Evolutionary conservation across 179 eudicot species (phyloP).

Genomic region (Monotropa hypopitys): DNA sequence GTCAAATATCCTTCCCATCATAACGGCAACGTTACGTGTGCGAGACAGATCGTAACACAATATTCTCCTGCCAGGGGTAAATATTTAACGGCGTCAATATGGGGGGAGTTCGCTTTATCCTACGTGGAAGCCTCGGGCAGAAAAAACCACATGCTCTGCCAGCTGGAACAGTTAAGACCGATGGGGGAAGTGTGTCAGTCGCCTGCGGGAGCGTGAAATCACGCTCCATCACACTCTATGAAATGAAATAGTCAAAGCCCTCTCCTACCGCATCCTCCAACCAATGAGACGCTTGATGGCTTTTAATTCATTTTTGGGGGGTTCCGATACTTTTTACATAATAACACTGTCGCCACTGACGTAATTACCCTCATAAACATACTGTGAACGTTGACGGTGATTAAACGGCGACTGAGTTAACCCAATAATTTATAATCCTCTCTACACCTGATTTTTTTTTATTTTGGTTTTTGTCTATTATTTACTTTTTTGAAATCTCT

Average conservation of each 20-base stretch:
- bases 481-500: too few relatives aligned
- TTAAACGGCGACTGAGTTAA: too few relatives aligned
- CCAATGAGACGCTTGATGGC: neutral
- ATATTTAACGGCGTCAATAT: neutral
- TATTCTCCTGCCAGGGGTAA: too few relatives aligned
- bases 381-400: too few relatives aligned
- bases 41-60: neutral
- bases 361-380: too few relatives aligned
- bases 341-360: neutral
- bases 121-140: neutral
- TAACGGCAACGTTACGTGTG: neutral
- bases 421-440: too few relatives aligned
- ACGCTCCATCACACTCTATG: too few relatives aligned
- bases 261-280: too few relatives aligned
- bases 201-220: neutral
- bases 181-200: constrained; percentile 10
- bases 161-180: constrained; percentile 5
- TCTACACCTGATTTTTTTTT: too few relatives aligned
- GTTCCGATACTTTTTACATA: too few relatives aligned
- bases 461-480: too few relatives aligned
- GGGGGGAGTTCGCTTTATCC: neutral
- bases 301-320: neutral
- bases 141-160: constrained; percentile 9
- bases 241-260: neutral
- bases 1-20: neutral